phyloP scores from a whole-genome alignment of 768 basidiomycete species.

The Clitopilus hobsonii region DNA sequence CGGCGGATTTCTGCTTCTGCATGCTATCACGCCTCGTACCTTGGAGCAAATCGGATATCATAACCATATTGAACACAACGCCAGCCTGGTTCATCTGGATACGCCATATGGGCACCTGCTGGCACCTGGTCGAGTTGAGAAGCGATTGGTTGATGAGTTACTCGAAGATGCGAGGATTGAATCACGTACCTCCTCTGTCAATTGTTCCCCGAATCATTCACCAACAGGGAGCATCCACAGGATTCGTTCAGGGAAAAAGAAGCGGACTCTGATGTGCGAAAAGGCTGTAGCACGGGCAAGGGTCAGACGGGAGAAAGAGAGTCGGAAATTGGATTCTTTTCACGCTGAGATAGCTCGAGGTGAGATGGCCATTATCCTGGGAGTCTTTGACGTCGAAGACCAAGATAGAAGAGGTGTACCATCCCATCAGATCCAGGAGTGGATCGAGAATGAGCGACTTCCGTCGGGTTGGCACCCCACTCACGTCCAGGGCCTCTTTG shows the following conservation, averaged over 20 bases:
- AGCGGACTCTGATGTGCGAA: constrained; percentile 27
- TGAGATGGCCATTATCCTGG: constrained; percentile 63
- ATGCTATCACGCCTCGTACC: constrained; percentile 28
- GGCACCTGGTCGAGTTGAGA: constrained; percentile 37
- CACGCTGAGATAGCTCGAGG: constrained; percentile 62
- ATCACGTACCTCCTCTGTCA: not conserved
- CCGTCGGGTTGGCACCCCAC: constrained; percentile 42
- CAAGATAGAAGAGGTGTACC: constrained; percentile 36
- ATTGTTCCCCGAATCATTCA: constrained; percentile 3
- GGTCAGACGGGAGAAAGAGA: constrained; percentile 44
- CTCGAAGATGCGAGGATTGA: constrained; percentile 23
- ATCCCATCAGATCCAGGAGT: constrained; percentile 39
- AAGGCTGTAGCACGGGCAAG: constrained; percentile 47
- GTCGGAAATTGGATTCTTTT: constrained; percentile 32
- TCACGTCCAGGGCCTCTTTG: constrained; percentile 28
- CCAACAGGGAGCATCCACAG: constrained; percentile 22
- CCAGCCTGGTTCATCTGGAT: constrained; percentile 53
- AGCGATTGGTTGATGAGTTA: constrained; percentile 32
- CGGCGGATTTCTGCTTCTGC: constrained; percentile 41
- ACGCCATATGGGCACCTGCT: constrained; percentile 32
- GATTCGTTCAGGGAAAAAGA: constrained; percentile 15
- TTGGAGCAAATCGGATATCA: constrained; percentile 44
- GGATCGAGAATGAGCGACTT: constrained; percentile 49
- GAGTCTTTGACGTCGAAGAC: constrained; percentile 42
- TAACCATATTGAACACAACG: constrained; percentile 52